Conservation (phyloP, 495 filamentous ascomycete species). For the Penicillium lividum region DNA sequence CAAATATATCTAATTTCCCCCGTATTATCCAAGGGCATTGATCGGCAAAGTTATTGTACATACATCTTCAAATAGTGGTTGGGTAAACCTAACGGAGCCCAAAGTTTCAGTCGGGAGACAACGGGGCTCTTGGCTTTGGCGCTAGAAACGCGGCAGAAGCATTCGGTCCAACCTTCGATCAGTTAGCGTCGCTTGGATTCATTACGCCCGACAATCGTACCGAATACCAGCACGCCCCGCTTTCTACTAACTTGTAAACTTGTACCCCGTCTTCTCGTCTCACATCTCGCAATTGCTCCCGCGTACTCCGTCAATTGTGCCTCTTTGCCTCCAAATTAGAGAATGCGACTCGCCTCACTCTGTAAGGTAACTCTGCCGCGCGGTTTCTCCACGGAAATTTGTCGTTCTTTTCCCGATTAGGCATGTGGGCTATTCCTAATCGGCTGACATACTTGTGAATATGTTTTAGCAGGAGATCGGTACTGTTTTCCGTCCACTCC, state of each 20-base stretch:
- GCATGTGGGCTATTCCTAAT: slow-evolving; percentile 1
- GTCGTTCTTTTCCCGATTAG: slow-evolving; percentile 11
- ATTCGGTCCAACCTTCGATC: slow-evolving; percentile 21
- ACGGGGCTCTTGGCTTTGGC: slow-evolving; percentile 32
- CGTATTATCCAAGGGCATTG: too few relatives aligned
- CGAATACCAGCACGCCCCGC: slow-evolving; percentile 17
- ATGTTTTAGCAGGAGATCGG: neutral
- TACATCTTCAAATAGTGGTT: neutral
- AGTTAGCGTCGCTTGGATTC: slow-evolving; percentile 22
- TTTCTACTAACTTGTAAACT: slow-evolving; percentile 13
- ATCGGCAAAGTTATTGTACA: too few relatives aligned
- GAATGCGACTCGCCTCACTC: neutral
- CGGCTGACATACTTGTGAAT: neutral
- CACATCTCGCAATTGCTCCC: slow-evolving; percentile 1
- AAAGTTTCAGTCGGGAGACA: slow-evolving; percentile 25
- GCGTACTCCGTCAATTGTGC: slow-evolving; percentile 3
- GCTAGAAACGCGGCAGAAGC: slow-evolving; percentile 39
- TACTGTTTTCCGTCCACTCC: neutral
- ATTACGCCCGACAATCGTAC: slow-evolving; percentile 7
- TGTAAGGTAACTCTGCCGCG: slow-evolving; percentile 1
- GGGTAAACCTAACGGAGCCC: slow-evolving; percentile 5
- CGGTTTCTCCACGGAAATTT: slow-evolving; percentile 11
- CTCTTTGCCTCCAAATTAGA: too few relatives aligned
- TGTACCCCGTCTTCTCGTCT: slow-evolving; percentile 6
- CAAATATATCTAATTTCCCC: too few relatives aligned